Percentiles rank a stretch among this genome's conserved stretches.
Evolutionary conservation across 306 rosid genomes (phyloP).

Genomic region (Prosopis cineraria): DNA sequence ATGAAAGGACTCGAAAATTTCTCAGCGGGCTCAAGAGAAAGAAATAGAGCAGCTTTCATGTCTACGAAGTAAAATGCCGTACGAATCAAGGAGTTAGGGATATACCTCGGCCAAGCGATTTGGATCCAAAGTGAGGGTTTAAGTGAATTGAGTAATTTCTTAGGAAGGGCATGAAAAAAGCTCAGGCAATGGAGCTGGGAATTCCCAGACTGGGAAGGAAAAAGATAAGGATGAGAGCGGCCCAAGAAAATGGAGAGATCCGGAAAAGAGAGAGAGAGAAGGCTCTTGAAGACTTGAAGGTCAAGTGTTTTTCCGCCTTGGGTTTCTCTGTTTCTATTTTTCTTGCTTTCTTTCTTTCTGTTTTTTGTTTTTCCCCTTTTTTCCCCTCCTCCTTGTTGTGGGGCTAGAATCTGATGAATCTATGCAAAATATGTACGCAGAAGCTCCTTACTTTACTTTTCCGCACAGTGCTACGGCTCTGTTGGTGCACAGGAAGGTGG

Average conservation of each 20-base stretch:
- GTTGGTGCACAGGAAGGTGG: neutral
- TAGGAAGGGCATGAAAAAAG: neutral
- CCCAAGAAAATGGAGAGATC: neutral
- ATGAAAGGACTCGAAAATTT: neutral
- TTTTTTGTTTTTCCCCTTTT: too few species aligned
- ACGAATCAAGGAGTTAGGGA: neutral
- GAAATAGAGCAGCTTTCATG: neutral
- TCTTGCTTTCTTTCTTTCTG: too few species aligned
- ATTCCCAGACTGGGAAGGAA: conserved; percentile 1
- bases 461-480: neutral
- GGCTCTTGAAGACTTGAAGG: conserved; percentile 13
- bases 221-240: neutral
- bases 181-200: neutral
- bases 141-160: neutral
- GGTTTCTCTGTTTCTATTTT: neutral
- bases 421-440: conserved; percentile 21
- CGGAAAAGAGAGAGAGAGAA: conserved; percentile 1
- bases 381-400: neutral
- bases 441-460: neutral
- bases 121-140: neutral
- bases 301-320: neutral
- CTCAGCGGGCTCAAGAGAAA: neutral
- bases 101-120: neutral
- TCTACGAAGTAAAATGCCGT: neutral
- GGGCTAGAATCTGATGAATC: conserved; percentile 24